Conservation (phyloP, 495 filamentous ascomycete species). For the Penicillium odoratum region DNA sequence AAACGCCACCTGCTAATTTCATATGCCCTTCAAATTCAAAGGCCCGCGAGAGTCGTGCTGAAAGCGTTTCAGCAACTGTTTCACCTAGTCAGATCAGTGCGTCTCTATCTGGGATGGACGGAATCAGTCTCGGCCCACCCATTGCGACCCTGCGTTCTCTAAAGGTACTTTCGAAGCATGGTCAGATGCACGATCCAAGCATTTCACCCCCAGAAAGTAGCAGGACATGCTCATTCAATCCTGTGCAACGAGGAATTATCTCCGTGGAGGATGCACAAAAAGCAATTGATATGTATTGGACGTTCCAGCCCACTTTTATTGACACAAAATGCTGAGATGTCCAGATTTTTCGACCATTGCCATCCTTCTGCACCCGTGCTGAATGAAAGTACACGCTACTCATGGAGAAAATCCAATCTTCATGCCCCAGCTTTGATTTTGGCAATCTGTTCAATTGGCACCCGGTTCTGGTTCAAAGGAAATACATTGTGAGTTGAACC, state of each 20-base stretch:
- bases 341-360: constrained; percentile 21
- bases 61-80: background rate
- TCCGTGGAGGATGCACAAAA: constrained; percentile 9
- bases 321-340: background rate
- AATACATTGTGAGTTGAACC: constrained; percentile 3
- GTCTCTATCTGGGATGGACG: constrained; percentile 11
- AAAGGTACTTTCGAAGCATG: constrained; percentile 12
- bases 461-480: constrained; percentile 16
- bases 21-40: background rate
- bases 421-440: constrained; percentile 13
- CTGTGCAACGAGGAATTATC: constrained; percentile 7
- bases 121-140: constrained; percentile 18
- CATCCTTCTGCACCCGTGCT: constrained; percentile 19
- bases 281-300: constrained; percentile 16
- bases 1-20: background rate
- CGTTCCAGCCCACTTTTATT: background rate
- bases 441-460: constrained; percentile 22
- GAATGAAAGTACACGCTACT: constrained; percentile 11
- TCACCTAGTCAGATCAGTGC: constrained; percentile 8
- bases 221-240: constrained; percentile 4
- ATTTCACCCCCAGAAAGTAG: background rate
- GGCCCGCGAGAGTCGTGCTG: background rate
- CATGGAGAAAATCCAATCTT: constrained; percentile 6
- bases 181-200: background rate
- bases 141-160: constrained; percentile 22